Percentiles rank a stretch among this genome's conserved stretches.
These are phyloP conservation scores for Terfezia claveryi DNA, from an alignment of 495 filamentous ascomycete species.

Conservation along the genomic window DNA sequence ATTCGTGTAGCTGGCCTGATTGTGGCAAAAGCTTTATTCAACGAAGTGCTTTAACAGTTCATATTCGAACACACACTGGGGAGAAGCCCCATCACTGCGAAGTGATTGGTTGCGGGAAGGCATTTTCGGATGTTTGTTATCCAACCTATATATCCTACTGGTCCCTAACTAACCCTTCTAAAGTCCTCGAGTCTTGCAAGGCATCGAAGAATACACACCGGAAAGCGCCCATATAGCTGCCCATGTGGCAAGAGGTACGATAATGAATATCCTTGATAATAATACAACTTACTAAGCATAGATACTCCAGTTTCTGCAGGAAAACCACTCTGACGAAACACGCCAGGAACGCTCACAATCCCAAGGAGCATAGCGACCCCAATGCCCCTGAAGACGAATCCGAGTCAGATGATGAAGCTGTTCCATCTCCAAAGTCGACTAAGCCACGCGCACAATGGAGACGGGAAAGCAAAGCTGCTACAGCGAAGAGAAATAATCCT, in stretches of 20 bases:
- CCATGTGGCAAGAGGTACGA: slow-evolving; percentile 54
- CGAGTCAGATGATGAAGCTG: slow-evolving; percentile 33
- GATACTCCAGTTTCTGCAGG: slow-evolving; percentile 47
- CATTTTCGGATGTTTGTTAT: slow-evolving; percentile 61
- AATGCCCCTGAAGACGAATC: slow-evolving; percentile 30
- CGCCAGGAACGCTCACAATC: slow-evolving; percentile 38
- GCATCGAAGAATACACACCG: slow-evolving; percentile 70
- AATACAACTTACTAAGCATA: slow-evolving; percentile 5
- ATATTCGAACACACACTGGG: slow-evolving; percentile 69
- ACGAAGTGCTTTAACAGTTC: slow-evolving; percentile 66
- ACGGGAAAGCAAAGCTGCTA: slow-evolving; percentile 5
- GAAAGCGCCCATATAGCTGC: slow-evolving; percentile 68
- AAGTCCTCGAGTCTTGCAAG: slow-evolving; percentile 75
- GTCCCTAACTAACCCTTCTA: slow-evolving; percentile 21
- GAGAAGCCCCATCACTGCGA: slow-evolving; percentile 77
- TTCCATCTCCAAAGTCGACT: slow-evolving; percentile 28
- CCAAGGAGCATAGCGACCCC: slow-evolving; percentile 31
- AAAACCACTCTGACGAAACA: slow-evolving; percentile 82
- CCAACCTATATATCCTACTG: slow-evolving; percentile 1
- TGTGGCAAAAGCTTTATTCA: slow-evolving; percentile 86
- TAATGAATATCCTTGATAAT: slow-evolving; percentile 4
- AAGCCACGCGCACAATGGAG: slow-evolving; percentile 15
- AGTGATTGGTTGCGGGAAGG: slow-evolving; percentile 56
- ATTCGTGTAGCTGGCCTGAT: slow-evolving; percentile 41
- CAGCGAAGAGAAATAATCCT: slow-evolving; percentile 8